A percentile compares a stretch with the other conserved stretches of the same genome.
phyloP scores from a whole-genome alignment of 768 basidiomycete genomes.

The Fomitopsis serialis region DNA sequence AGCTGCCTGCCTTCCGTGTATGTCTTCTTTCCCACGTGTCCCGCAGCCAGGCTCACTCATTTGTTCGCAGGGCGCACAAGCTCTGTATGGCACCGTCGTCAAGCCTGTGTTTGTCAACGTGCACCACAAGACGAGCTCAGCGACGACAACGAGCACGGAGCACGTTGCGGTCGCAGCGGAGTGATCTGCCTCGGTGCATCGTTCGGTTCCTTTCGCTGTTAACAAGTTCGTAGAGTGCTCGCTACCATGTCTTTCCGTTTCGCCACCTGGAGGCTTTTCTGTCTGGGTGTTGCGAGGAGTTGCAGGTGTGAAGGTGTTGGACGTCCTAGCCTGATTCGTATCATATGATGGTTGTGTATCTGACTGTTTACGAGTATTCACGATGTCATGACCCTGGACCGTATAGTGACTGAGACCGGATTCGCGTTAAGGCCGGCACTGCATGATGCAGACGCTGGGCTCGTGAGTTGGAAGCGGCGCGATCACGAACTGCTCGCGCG shows the following conservation, averaged over 20 bases:
- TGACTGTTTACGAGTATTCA: not conserved
- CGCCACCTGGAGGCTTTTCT: not conserved
- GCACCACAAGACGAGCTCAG: slow-evolving; percentile 24
- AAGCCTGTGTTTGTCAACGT: slow-evolving; percentile 76
- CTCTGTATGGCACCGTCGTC: slow-evolving; percentile 68
- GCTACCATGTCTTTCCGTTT: not conserved
- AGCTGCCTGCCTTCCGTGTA: slow-evolving; percentile 80
- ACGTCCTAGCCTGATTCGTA: not conserved
- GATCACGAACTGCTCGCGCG: no score
- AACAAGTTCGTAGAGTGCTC: not conserved
- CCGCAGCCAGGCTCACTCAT: not conserved
- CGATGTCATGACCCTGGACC: not conserved
- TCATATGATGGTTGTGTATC: not conserved
- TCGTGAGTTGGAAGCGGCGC: no score
- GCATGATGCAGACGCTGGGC: no score
- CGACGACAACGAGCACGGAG: slow-evolving; percentile 39
- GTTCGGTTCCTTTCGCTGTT: not conserved
- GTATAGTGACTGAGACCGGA: no score
- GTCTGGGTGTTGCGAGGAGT: not conserved
- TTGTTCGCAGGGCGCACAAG: slow-evolving; percentile 71
- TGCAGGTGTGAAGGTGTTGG: not conserved
- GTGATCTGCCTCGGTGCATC: slow-evolving; percentile 12
- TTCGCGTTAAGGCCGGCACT: no score
- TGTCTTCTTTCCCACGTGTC: slow-evolving; percentile 29
- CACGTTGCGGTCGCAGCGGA: slow-evolving; percentile 40